A percentile compares a stretch with the other conserved stretches of the same genome.
phyloP scores from a whole-genome alignment of 2,329 filamentous ascomycete species.

The Colletotrichum destructivum region DNA sequence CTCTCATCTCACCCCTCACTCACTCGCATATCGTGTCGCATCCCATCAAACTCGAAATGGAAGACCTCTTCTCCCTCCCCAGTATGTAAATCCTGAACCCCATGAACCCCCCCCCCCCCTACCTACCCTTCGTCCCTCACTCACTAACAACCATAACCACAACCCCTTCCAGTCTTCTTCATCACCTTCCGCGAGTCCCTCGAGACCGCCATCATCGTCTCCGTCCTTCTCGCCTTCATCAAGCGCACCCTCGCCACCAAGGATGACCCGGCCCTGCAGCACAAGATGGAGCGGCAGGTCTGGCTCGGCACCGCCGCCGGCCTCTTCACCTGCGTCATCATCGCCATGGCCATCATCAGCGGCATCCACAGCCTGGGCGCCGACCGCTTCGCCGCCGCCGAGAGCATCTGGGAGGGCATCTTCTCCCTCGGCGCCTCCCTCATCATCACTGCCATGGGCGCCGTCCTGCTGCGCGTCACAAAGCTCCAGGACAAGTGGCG shows the following conservation, averaged over 20 bases:
- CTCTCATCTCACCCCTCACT: neutral
- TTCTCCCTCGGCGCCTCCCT: slow-evolving; percentile 73
- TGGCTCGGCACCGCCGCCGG: slow-evolving; percentile 64
- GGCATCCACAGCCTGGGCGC: slow-evolving; percentile 68
- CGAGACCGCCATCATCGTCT: slow-evolving; percentile 77
- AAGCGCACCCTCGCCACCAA: slow-evolving; percentile 74
- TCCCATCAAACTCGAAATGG: slow-evolving; percentile 24
- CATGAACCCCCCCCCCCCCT: neutral
- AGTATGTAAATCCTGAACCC: slow-evolving; percentile 20
- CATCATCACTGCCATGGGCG: slow-evolving; percentile 77
- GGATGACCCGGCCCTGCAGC: slow-evolving; percentile 66
- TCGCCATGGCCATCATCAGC: slow-evolving; percentile 43
- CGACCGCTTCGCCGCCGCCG: slow-evolving; percentile 70
- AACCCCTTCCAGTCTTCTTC: slow-evolving; percentile 71
- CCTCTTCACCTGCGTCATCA: slow-evolving; percentile 41
- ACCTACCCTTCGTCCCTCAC: neutral
- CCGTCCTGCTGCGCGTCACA: slow-evolving; percentile 74
- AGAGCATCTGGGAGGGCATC: slow-evolving; percentile 77
- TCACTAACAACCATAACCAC: neutral
- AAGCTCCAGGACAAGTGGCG: slow-evolving; percentile 79
- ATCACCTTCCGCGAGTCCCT: slow-evolving; percentile 78
- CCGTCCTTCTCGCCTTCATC: slow-evolving; percentile 75
- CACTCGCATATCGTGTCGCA: neutral
- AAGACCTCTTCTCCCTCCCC: slow-evolving; percentile 43
- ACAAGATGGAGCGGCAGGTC: slow-evolving; percentile 70